phyloP scores from a whole-genome alignment of 495 filamentous ascomycete genomes.

The Melanomma pulvis-pyrius region DNA sequence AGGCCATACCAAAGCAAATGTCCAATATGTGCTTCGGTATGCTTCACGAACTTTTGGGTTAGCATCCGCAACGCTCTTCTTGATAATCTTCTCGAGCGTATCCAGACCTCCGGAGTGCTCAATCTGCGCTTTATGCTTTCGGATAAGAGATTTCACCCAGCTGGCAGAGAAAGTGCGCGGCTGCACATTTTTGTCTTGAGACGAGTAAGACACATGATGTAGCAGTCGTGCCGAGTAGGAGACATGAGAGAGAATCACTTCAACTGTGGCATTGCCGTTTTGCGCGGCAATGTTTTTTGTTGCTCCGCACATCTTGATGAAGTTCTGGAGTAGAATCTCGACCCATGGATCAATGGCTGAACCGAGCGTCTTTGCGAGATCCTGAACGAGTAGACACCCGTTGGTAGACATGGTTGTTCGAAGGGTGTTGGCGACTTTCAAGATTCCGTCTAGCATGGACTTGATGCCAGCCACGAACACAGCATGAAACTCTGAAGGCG shows the following conservation, averaged over 20 bases:
- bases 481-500: slow-evolving; percentile 71
- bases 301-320: slow-evolving; percentile 82
- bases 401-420: slow-evolving; percentile 86
- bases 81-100: slow-evolving; percentile 81
- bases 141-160: slow-evolving; percentile 83
- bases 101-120: slow-evolving; percentile 84
- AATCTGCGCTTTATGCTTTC: slow-evolving; percentile 75
- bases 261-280: slow-evolving; percentile 74
- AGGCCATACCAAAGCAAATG: slow-evolving; percentile 75
- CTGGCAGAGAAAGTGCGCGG: slow-evolving; percentile 74
- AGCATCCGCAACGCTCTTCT: slow-evolving; percentile 80
- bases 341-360: slow-evolving; percentile 84
- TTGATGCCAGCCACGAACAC: slow-evolving; percentile 71
- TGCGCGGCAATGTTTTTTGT: slow-evolving; percentile 90
- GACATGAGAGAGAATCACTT: slow-evolving; percentile 72
- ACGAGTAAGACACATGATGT: slow-evolving; percentile 78
- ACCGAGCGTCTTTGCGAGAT: slow-evolving; percentile 75
- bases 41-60: slow-evolving; percentile 85
- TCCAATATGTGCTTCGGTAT: slow-evolving; percentile 84
- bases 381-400: slow-evolving; percentile 82
- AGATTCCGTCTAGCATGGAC: slow-evolving; percentile 78
- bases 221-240: slow-evolving; percentile 77
- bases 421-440: slow-evolving; percentile 84
- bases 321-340: slow-evolving; percentile 83
- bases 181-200: slow-evolving; percentile 89